Conservation (phyloP, 1,139 yeast genomes). For the Magnusiomyces fungicola region DNA sequence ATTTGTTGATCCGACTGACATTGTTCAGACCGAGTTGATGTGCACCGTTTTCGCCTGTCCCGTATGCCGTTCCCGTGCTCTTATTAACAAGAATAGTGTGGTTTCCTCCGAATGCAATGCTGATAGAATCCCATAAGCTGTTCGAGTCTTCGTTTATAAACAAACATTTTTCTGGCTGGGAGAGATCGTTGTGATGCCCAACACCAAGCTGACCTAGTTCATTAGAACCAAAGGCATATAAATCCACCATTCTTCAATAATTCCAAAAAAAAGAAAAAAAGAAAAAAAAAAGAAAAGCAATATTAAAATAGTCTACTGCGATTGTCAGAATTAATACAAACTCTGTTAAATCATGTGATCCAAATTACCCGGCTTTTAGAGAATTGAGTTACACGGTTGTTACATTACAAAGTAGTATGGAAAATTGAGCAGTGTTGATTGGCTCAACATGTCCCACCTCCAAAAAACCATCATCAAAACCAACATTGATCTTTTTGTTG, state of each 20-base stretch:
- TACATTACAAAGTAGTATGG: no score
- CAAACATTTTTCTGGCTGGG: constrained; percentile 29
- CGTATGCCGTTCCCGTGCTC: constrained; percentile 42
- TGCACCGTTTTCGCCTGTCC: constrained; percentile 51
- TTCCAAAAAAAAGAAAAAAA: no score
- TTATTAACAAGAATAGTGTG: constrained; percentile 60
- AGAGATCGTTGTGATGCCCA: constrained; percentile 48
- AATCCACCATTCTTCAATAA: constrained; percentile 17
- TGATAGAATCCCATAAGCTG: constrained; percentile 19
- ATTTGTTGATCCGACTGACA: background rate
- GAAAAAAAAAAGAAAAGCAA: no score
- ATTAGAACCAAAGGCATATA: constrained; percentile 72
- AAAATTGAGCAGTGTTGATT: no score
- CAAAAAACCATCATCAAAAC: no score
- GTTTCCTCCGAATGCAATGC: constrained; percentile 64
- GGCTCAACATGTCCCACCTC: no score
- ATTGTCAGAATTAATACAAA: no score
- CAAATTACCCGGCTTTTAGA: no score
- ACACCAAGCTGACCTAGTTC: constrained; percentile 73
- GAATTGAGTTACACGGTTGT: no score
- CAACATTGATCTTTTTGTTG: no score
- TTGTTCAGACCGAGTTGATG: constrained; percentile 46
- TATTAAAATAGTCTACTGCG: no score
- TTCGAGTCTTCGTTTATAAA: constrained; percentile 18
- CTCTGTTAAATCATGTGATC: no score